phyloP scores from a whole-genome alignment of 495 filamentous ascomycete genomes.

The Penicillium fimorum region DNA sequence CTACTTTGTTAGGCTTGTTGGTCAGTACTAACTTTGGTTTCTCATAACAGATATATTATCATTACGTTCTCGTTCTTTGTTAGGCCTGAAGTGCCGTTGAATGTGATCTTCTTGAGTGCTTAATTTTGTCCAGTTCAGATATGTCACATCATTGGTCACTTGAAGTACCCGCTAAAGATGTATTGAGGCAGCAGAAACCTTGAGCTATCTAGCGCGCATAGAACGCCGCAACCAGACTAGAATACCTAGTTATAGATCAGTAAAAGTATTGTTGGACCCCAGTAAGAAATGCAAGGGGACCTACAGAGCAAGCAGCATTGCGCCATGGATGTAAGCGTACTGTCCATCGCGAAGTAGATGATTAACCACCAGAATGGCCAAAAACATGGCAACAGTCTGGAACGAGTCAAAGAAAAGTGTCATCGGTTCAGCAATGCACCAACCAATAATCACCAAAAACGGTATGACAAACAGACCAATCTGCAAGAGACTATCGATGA shows the following conservation, averaged over 20 bases:
- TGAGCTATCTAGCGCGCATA: conserved; percentile 8
- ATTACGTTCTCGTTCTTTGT: conserved; percentile 19
- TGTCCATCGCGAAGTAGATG: conserved; percentile 59
- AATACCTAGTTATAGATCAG: conserved; percentile 7
- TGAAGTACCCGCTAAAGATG: background rate
- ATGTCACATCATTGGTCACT: background rate
- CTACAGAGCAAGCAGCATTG: conserved; percentile 23
- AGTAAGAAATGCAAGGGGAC: background rate
- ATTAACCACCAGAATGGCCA: conserved; percentile 33
- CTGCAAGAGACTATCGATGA: conserved; percentile 28
- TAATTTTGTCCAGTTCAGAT: background rate
- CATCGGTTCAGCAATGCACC: conserved; percentile 36
- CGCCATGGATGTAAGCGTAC: conserved; percentile 57
- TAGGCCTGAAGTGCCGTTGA: conserved; percentile 5
- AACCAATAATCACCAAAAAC: conserved; percentile 39
- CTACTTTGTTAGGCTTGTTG: too few species aligned
- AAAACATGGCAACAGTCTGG: conserved; percentile 33
- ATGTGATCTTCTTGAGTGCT: conserved; percentile 4
- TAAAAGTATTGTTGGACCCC: background rate
- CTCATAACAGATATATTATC: conserved; percentile 15
- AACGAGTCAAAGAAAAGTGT: conserved; percentile 36
- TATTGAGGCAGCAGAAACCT: background rate
- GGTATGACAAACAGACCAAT: conserved; percentile 39
- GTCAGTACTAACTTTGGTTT: background rate
- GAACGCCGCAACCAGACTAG: conserved; percentile 8